phyloP scores from a whole-genome alignment of 192 early-diverging fungal species.

The Gigaspora rosea region DNA sequence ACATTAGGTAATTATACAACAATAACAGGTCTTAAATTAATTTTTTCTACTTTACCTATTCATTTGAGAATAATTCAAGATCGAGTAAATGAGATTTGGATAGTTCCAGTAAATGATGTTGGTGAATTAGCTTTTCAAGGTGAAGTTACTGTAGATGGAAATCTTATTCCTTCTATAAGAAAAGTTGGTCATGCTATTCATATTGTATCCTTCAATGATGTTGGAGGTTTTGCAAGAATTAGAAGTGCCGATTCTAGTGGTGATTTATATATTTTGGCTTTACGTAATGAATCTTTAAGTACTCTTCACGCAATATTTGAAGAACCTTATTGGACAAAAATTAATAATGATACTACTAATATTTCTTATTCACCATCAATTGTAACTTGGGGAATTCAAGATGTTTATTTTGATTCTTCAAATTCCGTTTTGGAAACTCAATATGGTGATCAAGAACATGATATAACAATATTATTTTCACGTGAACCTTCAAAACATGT shows the following conservation, averaged over 20 bases:
- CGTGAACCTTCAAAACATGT: constrained; percentile 17
- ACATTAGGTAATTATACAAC: constrained; percentile 62
- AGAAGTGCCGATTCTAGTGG: not conserved
- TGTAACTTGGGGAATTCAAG: constrained; percentile 57
- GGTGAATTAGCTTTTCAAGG: constrained; percentile 67
- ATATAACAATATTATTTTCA: constrained; percentile 45
- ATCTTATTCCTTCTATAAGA: constrained; percentile 14
- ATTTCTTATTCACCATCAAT: constrained; percentile 40
- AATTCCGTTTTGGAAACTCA: constrained; percentile 33
- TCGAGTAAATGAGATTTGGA: constrained; percentile 60
- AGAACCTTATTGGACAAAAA: constrained; percentile 41
- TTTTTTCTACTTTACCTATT: constrained; percentile 63
- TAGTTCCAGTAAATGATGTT: constrained; percentile 53
- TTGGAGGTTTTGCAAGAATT: constrained; percentile 17
- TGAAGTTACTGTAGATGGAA: constrained; percentile 40
- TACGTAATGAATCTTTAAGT: constrained; percentile 33
- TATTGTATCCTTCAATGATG: constrained; percentile 10
- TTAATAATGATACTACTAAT: constrained; percentile 23
- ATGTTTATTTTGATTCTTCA: constrained; percentile 39
- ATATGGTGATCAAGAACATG: constrained; percentile 37
- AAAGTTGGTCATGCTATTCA: not conserved
- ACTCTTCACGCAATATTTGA: constrained; percentile 56
- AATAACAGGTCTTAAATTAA: constrained; percentile 49
- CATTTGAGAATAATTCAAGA: constrained; percentile 39
- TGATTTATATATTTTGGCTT: constrained; percentile 37